Base-by-base conservation (phyloP, 352 stramenopile species). In the Phytopythium boreale region DNA sequence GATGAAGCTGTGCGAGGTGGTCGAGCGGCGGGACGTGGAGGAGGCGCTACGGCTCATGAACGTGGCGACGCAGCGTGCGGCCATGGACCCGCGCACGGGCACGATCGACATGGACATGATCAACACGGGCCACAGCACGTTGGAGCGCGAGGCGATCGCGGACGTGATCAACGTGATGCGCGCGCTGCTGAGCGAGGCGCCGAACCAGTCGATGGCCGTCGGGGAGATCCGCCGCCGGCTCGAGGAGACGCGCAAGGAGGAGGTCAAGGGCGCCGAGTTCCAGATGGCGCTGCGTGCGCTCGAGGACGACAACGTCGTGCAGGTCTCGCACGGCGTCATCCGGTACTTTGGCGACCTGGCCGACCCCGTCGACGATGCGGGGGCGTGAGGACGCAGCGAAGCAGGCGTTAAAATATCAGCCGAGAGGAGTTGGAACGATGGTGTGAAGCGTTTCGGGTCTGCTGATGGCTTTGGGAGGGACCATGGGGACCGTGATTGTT, bases 71-170 rank as follows among this genome's bases (percentile, higher is more conserved):
- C 96, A 99, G 74, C 90, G 88, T 43, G 94, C 98, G 10, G 97
- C 98, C 15, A 99, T 98, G 68, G 98, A 99, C 70, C 97, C 97
- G 36, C 79, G 93, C 47, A 99, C 98, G 2, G 98, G 98, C 39
- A 95, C 93, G n/a, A 99, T 99, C 71, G 97, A 99, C 76, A 99
- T 99, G 97, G 97, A 99, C 74, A 98, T 99, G 92, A 98, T 99
- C 72, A 96, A 96, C 56, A 99, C 96, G 7, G 96, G 96, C 24
- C 82, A 96, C 66, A 96, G 86, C 60, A 89, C 87, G 41, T 76
- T 90, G 10, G 96, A 98, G 70, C 88, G 95, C 20, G 86, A 98
- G 61, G 76, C 82, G 7, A 72, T 93, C 14, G 71, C 70, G 7
- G 75, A 83, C 56, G 68, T 93, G 17, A 75, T 93, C 20, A 64